A percentile compares a stretch with the other conserved stretches of the same genome.
phyloP scores from a whole-genome alignment of 2,329 filamentous ascomycete genomes.

The Phialophora tarda region DNA sequence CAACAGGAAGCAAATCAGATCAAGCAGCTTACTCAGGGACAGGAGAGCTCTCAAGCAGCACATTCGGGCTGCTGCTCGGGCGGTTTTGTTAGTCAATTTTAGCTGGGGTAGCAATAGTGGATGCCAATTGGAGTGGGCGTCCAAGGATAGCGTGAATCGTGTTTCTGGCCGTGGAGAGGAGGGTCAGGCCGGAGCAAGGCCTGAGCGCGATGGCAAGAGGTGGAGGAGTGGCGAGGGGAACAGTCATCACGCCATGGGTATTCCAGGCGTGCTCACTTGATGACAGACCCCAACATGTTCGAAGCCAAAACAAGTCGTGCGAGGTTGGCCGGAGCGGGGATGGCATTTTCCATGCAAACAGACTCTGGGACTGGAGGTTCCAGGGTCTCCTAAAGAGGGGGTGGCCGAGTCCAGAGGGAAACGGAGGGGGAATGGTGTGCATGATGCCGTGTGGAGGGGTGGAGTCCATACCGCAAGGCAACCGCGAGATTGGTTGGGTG shows the following conservation, averaged over 20 bases:
- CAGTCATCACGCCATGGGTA: neutral
- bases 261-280: constrained; percentile 1
- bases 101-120: constrained; percentile 7
- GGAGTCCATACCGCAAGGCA: neutral
- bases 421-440: constrained; percentile 11
- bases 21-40: neutral
- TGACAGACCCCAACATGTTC: neutral
- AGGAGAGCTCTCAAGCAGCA: neutral
- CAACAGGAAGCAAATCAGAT: constrained; percentile 2
- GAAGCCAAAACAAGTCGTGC: constrained; percentile 3
- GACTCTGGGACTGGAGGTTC: neutral
- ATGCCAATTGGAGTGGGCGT: constrained; percentile 4
- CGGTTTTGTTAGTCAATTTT: constrained; percentile 13
- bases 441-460: constrained; percentile 8
- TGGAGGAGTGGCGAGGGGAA: neutral
- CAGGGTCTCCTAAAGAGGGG: neutral
- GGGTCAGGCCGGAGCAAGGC: neutral
- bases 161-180: neutral
- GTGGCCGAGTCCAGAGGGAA: constrained; percentile 1
- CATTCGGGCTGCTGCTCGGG: constrained; percentile 4
- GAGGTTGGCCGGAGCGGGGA: constrained; percentile 3
- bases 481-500: neutral
- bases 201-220: neutral
- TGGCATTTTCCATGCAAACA: neutral
- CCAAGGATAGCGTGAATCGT: neutral